A percentile compares a stretch with the other conserved stretches of the same genome.
These are phyloP conservation scores for Neopestalotiopsis sp. DNA, from an alignment of 2,329 filamentous ascomycete genomes.

Conservation along the genomic window DNA sequence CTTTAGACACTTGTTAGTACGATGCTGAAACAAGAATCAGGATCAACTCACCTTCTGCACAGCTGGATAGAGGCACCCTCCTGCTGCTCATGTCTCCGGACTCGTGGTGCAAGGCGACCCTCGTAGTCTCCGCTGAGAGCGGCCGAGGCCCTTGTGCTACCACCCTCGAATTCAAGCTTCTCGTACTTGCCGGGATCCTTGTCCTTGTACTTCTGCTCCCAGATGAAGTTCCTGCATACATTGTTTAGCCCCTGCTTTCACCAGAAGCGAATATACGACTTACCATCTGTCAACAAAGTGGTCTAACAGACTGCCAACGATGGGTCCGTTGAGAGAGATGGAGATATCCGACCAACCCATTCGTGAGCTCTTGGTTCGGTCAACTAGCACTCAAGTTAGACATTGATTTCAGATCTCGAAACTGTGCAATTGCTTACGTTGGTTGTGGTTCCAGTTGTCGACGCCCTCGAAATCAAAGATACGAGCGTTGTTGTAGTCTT, in stretches of 20 bases:
- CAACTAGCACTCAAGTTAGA: conserved; percentile 54
- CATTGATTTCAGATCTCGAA: neutral
- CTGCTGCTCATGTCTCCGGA: conserved; percentile 43
- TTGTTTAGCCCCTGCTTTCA: conserved; percentile 22
- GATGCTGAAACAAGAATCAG: no score
- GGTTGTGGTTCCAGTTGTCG: conserved; percentile 81
- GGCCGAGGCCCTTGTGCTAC: conserved; percentile 27
- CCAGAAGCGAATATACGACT: conserved; percentile 18
- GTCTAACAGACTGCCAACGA: conserved; percentile 74
- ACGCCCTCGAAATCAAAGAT: conserved; percentile 84
- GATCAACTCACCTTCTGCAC: conserved; percentile 46
- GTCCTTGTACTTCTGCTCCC: conserved; percentile 74
- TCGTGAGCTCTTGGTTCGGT: conserved; percentile 77
- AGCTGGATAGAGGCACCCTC: conserved; percentile 50
- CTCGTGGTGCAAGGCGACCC: conserved; percentile 47
- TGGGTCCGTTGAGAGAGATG: conserved; percentile 75
- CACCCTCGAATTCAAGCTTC: conserved; percentile 29
- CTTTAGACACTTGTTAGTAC: conserved; percentile 34
- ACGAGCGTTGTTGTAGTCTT: conserved; percentile 90
- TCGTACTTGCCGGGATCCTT: conserved; percentile 58
- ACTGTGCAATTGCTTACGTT: conserved; percentile 51
- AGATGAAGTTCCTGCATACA: conserved; percentile 76
- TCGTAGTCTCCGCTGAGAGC: conserved; percentile 47
- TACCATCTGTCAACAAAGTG: conserved; percentile 87
- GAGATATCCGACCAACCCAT: conserved; percentile 95